Conservation (phyloP, 305 asterid genomes). For the Lippia alba region DNA sequence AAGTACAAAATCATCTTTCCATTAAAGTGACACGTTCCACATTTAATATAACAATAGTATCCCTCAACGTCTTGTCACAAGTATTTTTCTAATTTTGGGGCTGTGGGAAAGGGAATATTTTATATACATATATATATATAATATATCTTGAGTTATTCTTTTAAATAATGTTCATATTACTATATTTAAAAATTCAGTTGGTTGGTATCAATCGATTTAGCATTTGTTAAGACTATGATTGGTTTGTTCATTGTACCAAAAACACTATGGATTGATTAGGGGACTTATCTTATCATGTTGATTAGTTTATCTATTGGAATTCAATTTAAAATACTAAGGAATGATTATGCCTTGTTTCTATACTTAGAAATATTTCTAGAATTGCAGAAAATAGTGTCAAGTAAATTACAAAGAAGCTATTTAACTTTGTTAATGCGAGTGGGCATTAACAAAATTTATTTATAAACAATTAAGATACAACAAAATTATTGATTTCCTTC, state of each 20-base stretch:
- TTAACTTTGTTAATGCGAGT: constrained; percentile 33
- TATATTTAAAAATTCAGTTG: not conserved
- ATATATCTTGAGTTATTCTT: too few species aligned
- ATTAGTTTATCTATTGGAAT: constrained; percentile 18
- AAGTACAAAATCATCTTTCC: too few species aligned
- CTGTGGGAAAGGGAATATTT: constrained; percentile 10
- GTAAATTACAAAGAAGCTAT: not conserved
- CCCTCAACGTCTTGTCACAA: not conserved
- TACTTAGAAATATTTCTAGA: constrained; percentile 33
- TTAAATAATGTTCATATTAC: too few species aligned
- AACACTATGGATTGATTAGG: constrained; percentile 11
- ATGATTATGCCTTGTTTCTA: constrained; percentile 28
- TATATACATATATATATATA: not conserved
- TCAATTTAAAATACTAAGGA: not conserved
- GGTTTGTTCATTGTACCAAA: not conserved
- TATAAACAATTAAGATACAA: too few species aligned
- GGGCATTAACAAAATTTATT: constrained; percentile 18
- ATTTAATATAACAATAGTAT: too few species aligned
- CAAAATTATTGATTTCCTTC: not conserved
- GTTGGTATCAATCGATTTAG: not conserved
- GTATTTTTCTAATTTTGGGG: not conserved
- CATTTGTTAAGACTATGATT: constrained; percentile 5
- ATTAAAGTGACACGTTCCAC: not conserved
- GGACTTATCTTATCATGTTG: constrained; percentile 19
- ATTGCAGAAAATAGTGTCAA: constrained; percentile 21